Evolutionary conservation across 2,329 filamentous ascomycete species (phyloP).

Genomic region (Trichoderma afroharzianum): DNA sequence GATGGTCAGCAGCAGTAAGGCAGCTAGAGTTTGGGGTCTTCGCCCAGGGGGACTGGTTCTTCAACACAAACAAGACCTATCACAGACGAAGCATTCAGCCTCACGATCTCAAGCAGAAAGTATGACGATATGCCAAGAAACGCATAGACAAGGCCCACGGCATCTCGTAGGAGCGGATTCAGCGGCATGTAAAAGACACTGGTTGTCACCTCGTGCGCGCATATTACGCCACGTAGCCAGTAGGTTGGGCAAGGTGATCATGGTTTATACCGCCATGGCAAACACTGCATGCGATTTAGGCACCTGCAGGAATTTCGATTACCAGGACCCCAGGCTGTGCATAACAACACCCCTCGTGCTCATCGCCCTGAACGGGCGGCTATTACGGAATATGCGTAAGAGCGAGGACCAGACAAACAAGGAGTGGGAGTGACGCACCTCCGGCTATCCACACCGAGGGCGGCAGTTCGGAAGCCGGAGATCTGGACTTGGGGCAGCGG

Average conservation of each 20-base stretch:
- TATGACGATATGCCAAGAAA: neutral
- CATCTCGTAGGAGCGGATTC: neutral
- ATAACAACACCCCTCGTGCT: neutral
- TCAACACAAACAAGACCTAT: neutral
- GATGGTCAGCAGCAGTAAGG: neutral
- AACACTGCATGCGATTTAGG: neutral
- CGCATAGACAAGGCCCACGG: neutral
- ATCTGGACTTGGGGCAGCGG: neutral
- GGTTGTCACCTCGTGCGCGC: neutral
- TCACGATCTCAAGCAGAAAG: neutral
- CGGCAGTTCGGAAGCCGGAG: conserved; percentile 1
- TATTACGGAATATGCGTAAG: neutral
- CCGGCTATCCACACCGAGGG: neutral
- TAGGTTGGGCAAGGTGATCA: neutral
- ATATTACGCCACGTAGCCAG: neutral
- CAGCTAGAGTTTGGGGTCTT: neutral
- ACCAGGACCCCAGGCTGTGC: neutral
- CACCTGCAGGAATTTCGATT: neutral
- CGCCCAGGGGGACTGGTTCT: neutral
- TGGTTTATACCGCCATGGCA: neutral
- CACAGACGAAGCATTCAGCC: neutral
- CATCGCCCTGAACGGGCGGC: neutral
- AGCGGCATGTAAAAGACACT: neutral
- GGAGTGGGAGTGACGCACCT: neutral
- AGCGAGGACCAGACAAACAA: neutral